phyloP scores from a whole-genome alignment of 305 asterid genomes.

The Fraxinus albicans region DNA sequence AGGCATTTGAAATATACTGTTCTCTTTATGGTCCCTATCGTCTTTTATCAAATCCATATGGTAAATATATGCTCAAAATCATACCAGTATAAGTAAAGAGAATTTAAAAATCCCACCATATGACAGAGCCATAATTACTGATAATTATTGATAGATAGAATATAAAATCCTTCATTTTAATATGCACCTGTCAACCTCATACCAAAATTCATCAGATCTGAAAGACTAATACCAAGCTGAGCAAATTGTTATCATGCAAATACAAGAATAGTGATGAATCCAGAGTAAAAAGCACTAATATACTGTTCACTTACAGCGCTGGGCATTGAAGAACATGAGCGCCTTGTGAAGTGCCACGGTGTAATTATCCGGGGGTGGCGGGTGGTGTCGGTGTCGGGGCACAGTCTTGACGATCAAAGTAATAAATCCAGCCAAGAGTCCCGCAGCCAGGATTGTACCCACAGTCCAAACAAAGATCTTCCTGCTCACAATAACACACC shows the following conservation, averaged over 20 bases:
- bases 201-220: slow-evolving; percentile 18
- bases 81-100: not conserved
- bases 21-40: not conserved
- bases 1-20: not conserved
- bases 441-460: slow-evolving; percentile 70
- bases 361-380: slow-evolving; percentile 89
- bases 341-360: slow-evolving; percentile 81
- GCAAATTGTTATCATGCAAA: not conserved
- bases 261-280: not conserved
- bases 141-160: not conserved
- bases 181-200: not conserved
- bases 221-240: not conserved
- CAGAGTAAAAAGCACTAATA: not conserved
- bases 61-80: not conserved
- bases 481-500: slow-evolving; percentile 82
- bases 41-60: not conserved
- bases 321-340: slow-evolving; percentile 91
- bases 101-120: not conserved
- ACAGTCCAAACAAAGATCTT: slow-evolving; percentile 87
- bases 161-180: not conserved
- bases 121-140: not conserved
- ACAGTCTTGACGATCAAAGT: slow-evolving; percentile 71
- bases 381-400: slow-evolving; percentile 68
- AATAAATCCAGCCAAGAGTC: slow-evolving; percentile 62
- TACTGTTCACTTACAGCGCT: slow-evolving; percentile 58